These are phyloP conservation scores for Biancaea sappan DNA, from an alignment of 306 rosid genomes.

Conservation along the genomic window DNA sequence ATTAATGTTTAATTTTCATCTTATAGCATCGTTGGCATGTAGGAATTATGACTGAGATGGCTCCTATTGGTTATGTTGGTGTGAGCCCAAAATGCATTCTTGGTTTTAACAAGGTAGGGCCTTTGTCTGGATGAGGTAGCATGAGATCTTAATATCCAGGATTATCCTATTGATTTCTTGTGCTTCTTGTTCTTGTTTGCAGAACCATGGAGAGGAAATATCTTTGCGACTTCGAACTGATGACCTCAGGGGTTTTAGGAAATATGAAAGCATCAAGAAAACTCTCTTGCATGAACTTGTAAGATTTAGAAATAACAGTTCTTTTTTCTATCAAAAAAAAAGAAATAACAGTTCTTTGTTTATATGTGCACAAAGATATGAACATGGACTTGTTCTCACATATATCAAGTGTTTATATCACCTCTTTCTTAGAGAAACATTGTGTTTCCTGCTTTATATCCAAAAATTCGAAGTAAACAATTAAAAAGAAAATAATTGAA, in stretches of 20 bases:
- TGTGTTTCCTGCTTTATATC: not conserved
- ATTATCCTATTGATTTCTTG: slow-evolving; percentile 10
- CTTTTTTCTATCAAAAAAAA: too few species aligned
- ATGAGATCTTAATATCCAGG: not conserved
- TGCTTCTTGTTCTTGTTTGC: slow-evolving; percentile 32
- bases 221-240: slow-evolving; percentile 95
- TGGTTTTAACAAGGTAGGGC: slow-evolving; percentile 84
- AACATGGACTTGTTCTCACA: not conserved
- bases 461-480: not conserved
- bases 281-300: slow-evolving; percentile 98
- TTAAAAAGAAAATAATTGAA: not conserved
- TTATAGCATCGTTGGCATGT: slow-evolving; percentile 87
- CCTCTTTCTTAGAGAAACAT: not conserved
- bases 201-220: slow-evolving; percentile 94
- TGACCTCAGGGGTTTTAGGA: slow-evolving; percentile 92
- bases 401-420: not conserved
- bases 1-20: slow-evolving; percentile 37
- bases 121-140: slow-evolving; percentile 10
- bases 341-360: not conserved
- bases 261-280: slow-evolving; percentile 81
- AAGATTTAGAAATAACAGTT: slow-evolving; percentile 37
- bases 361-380: not conserved
- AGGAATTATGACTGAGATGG: slow-evolving; percentile 98
- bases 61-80: slow-evolving; percentile 95
- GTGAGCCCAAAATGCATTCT: slow-evolving; percentile 89